These are phyloP conservation scores for Trichosporon sp. DNA, from an alignment of 1,284 basidiomycete genomes.

Conservation along the genomic window DNA sequence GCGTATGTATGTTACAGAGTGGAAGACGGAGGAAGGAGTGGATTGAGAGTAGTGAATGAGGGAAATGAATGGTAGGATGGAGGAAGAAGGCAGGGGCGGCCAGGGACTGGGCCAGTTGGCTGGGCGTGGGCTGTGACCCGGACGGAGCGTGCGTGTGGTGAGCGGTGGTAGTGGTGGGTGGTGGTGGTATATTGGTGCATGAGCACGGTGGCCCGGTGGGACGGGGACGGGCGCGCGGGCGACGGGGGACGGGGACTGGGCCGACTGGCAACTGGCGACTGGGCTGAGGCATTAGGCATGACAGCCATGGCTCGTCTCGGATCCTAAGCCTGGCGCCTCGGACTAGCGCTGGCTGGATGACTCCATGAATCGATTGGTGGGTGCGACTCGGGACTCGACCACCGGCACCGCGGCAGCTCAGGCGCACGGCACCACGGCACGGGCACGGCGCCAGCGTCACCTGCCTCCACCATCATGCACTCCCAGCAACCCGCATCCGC, in stretches of 20 bases:
- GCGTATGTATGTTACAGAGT: background rate
- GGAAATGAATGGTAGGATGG: slow-evolving; percentile 3
- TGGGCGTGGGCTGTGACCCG: background rate
- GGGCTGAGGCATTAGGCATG: background rate
- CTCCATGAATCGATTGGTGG: background rate
- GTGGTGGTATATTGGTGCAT: background rate
- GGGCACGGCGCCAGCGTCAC: background rate
- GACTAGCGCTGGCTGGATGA: background rate
- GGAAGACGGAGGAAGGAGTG: background rate
- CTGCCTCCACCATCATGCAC: background rate
- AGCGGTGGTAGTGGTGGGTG: background rate
- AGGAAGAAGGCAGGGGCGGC: background rate
- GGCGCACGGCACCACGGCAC: background rate
- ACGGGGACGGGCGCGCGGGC: background rate
- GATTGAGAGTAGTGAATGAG: background rate
- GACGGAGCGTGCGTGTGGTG: no score
- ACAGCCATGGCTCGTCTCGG: background rate
- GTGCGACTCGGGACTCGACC: background rate
- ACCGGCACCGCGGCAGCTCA: background rate
- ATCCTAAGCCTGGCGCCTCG: slow-evolving; percentile 1
- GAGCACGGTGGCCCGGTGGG: background rate
- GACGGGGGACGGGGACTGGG: background rate
- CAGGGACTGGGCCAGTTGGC: background rate
- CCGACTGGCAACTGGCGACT: background rate
- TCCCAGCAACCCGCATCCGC: background rate